These are phyloP conservation scores for Corymbia maculata DNA, from an alignment of 345 rosid genomes.

Conservation along the genomic window DNA sequence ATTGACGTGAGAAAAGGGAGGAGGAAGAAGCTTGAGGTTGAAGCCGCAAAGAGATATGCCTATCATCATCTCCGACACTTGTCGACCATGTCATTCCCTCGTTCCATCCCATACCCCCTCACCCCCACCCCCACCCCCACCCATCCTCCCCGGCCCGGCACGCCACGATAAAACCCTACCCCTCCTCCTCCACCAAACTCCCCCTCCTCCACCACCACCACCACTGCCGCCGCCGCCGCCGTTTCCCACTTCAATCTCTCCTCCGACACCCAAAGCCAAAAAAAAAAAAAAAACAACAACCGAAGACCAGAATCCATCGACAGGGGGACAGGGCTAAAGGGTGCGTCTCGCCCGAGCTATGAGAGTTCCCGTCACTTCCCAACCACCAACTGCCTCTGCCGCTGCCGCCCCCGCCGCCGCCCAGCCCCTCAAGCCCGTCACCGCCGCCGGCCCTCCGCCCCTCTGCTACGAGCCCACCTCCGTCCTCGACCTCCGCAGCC, in stretches of 20 bases:
- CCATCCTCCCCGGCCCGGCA: background rate
- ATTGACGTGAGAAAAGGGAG: background rate
- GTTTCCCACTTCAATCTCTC: background rate
- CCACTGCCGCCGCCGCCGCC: background rate
- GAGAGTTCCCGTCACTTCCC: slow-evolving; percentile 58
- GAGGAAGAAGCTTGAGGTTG: background rate
- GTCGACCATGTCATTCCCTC: slow-evolving; percentile 1
- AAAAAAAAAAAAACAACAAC: background rate
- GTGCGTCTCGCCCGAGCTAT: slow-evolving; percentile 15
- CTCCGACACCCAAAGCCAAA: background rate
- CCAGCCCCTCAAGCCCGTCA: background rate
- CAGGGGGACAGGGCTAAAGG: background rate
- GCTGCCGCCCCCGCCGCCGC: background rate
- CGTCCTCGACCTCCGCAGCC: slow-evolving; percentile 62
- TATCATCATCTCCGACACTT: slow-evolving; percentile 12
- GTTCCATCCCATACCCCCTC: slow-evolving; percentile 7
- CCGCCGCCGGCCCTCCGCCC: background rate
- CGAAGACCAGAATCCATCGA: background rate
- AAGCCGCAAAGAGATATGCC: background rate
- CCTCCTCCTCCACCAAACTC: slow-evolving; percentile 34
- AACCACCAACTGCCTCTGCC: slow-evolving; percentile 9
- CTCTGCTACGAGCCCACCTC: slow-evolving; percentile 66
- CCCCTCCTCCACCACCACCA: slow-evolving; percentile 13
- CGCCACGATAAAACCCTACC: slow-evolving; percentile 48
- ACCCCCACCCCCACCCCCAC: too few relatives aligned